These are phyloP conservation scores for Arabidopsis lyrata DNA, from an alignment of 441 rosid species.

Conservation along the genomic window DNA sequence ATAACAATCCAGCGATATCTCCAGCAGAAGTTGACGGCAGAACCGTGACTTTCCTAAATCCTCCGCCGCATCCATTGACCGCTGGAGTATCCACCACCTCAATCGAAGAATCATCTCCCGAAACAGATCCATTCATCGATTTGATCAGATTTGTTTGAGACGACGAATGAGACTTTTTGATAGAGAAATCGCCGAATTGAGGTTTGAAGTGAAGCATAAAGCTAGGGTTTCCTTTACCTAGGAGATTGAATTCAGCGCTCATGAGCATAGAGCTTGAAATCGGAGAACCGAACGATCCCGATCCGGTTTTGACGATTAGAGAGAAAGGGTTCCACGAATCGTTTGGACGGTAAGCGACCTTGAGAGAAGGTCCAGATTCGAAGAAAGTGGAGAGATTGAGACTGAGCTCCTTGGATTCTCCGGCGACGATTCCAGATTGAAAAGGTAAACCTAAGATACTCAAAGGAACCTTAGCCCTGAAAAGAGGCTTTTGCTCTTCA, in stretches of 20 bases:
- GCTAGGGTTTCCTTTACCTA: slow-evolving; percentile 67
- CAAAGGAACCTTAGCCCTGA: slow-evolving; percentile 82
- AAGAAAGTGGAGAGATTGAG: slow-evolving; percentile 81
- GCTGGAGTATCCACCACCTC: slow-evolving; percentile 71
- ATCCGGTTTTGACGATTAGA: slow-evolving; percentile 75
- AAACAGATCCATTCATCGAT: slow-evolving; percentile 42
- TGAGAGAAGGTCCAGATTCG: slow-evolving; percentile 81
- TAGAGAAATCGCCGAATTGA: slow-evolving; percentile 78
- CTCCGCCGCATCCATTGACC: slow-evolving; percentile 45
- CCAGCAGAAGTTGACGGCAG: slow-evolving; percentile 52
- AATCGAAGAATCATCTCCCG: slow-evolving; percentile 58
- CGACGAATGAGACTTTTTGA: slow-evolving; percentile 84
- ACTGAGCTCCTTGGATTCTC: slow-evolving; percentile 79
- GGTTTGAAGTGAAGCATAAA: slow-evolving; percentile 95
- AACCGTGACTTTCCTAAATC: slow-evolving; percentile 48
- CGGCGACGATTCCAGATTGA: slow-evolving; percentile 85
- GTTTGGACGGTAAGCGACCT: slow-evolving; percentile 88
- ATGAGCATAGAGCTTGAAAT: slow-evolving; percentile 68
- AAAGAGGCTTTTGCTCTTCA: slow-evolving; percentile 79
- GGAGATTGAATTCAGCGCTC: slow-evolving; percentile 88
- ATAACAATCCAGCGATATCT: slow-evolving; percentile 54
- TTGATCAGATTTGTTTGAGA: slow-evolving; percentile 45
- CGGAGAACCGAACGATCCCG: slow-evolving; percentile 84
- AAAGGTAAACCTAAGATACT: slow-evolving; percentile 78
- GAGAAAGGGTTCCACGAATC: slow-evolving; percentile 86